Conservation (phyloP, 1,139 yeast species). For the Taiozyma sp. region DNA sequence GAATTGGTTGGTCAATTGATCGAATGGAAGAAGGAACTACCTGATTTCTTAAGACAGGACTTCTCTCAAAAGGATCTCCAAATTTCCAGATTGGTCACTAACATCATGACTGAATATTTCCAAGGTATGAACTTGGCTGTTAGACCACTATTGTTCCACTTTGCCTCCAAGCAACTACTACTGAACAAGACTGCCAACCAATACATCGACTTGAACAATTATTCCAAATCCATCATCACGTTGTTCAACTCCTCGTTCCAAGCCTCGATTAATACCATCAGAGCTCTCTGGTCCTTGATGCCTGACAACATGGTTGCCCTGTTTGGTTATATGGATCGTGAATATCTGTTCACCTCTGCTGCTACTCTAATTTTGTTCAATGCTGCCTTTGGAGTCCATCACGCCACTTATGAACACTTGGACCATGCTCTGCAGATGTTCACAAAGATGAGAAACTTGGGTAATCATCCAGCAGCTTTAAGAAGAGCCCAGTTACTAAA, state of each 20-base stretch:
- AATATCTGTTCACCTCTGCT: slow-evolving; percentile 75
- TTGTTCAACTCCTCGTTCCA: slow-evolving; percentile 77
- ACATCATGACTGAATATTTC: slow-evolving; percentile 80
- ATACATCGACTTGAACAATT: slow-evolving; percentile 63
- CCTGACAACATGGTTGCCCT: slow-evolving; percentile 78
- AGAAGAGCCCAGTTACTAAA: slow-evolving; percentile 69
- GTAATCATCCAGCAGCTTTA: slow-evolving; percentile 75
- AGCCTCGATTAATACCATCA: slow-evolving; percentile 75
- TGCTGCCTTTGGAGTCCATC: slow-evolving; percentile 81
- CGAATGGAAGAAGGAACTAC: slow-evolving; percentile 66
- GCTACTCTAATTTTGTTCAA: slow-evolving; percentile 73
- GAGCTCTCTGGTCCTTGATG: slow-evolving; percentile 67
- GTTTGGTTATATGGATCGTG: slow-evolving; percentile 89
- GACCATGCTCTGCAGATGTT: slow-evolving; percentile 71
- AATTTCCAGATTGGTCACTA: slow-evolving; percentile 66
- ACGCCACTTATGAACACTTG: slow-evolving; percentile 65
- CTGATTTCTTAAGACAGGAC: slow-evolving; percentile 62
- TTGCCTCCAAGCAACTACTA: slow-evolving; percentile 65
- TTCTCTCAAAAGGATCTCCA: slow-evolving; percentile 50
- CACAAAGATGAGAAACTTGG: slow-evolving; percentile 69
- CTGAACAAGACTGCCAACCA: slow-evolving; percentile 46
- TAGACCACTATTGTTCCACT: slow-evolving; percentile 74
- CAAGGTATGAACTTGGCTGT: slow-evolving; percentile 84
- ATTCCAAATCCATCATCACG: slow-evolving; percentile 64
- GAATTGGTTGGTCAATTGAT: slow-evolving; percentile 66